A percentile compares a stretch with the other conserved stretches of the same genome.
phyloP scores from a whole-genome alignment of 106 monocot genomes.

The Chionographis japonica region DNA sequence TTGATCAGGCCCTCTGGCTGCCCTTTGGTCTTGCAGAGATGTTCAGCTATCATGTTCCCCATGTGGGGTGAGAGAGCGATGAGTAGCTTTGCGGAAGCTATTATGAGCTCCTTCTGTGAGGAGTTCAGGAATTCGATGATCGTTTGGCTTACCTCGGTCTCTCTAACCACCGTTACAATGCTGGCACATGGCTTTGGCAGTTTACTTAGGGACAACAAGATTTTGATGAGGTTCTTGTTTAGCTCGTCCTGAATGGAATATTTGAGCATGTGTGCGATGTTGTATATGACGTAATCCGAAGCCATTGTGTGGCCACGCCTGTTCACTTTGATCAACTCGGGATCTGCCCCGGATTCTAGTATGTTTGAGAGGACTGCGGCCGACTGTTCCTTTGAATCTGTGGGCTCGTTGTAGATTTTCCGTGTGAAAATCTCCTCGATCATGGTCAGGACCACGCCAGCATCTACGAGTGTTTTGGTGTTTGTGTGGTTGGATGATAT shows the following conservation, averaged over 20 bases:
- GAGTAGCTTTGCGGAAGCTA: slow-evolving; percentile 38
- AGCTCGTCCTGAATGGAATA: slow-evolving; percentile 26
- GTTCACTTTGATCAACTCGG: slow-evolving; percentile 25
- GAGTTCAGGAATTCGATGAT: slow-evolving; percentile 40
- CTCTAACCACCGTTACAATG: slow-evolving; percentile 37
- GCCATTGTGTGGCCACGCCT: slow-evolving; percentile 43
- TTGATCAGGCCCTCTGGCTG: slow-evolving; percentile 42
- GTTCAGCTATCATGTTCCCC: slow-evolving; percentile 51
- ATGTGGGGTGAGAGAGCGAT: slow-evolving; percentile 34
- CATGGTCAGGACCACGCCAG: slow-evolving; percentile 32
- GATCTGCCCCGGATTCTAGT: slow-evolving; percentile 37
- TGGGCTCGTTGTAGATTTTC: slow-evolving; percentile 11
- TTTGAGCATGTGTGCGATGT: slow-evolving; percentile 36
- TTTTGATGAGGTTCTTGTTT: slow-evolving; percentile 38
- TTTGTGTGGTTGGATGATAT: slow-evolving; percentile 44
- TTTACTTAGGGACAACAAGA: slow-evolving; percentile 32
- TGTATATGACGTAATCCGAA: slow-evolving; percentile 41
- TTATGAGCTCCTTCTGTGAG: slow-evolving; percentile 25
- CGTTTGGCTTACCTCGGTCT: slow-evolving; percentile 17
- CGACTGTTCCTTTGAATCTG: slow-evolving; percentile 25
- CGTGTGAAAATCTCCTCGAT: slow-evolving; percentile 35
- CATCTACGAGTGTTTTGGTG: slow-evolving; percentile 31
- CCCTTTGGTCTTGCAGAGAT: slow-evolving; percentile 38
- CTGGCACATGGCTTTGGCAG: slow-evolving; percentile 16
- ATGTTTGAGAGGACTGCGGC: slow-evolving; percentile 44